Percentiles rank a stretch among this genome's conserved stretches.
These are phyloP conservation scores for Blastomyces percursus DNA, from an alignment of 2,329 filamentous ascomycete species.

Conservation along the genomic window DNA sequence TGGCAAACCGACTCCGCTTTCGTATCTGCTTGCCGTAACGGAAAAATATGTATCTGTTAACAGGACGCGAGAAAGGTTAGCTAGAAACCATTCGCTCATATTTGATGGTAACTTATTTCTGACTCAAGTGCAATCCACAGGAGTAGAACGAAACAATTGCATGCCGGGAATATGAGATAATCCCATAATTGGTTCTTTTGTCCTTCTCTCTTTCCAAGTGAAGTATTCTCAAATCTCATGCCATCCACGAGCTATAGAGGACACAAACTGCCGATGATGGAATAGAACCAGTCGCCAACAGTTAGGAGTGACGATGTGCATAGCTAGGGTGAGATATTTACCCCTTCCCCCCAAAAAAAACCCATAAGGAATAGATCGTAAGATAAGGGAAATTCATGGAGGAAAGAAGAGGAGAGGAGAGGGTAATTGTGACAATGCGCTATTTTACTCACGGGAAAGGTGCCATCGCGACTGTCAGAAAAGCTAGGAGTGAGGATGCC, in stretches of 20 bases:
- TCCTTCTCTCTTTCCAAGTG: background rate
- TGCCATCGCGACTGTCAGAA: conserved; percentile 34
- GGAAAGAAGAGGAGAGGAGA: background rate
- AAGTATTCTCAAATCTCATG: too few relatives aligned
- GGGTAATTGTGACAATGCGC: background rate
- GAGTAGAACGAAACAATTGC: background rate
- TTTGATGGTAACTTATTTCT: background rate
- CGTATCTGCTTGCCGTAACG: conserved; percentile 33
- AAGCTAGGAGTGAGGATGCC: conserved; percentile 36
- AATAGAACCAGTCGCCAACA: too few relatives aligned
- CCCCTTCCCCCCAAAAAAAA: too few relatives aligned
- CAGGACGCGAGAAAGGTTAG: background rate
- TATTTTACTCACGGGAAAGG: conserved; percentile 35
- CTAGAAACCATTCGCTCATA: background rate
- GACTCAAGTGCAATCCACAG: background rate
- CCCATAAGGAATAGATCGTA: background rate
- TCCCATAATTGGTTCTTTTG: background rate
- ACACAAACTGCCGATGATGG: too few relatives aligned
- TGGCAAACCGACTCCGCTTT: conserved; percentile 32
- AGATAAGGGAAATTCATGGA: conserved; percentile 5
- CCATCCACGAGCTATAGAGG: too few relatives aligned
- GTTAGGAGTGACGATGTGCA: background rate
- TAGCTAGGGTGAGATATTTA: background rate
- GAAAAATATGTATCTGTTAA: conserved; percentile 34
- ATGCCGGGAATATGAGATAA: background rate